phyloP scores from a whole-genome alignment of 768 basidiomycete genomes.

The Collybiopsis luxurians region DNA sequence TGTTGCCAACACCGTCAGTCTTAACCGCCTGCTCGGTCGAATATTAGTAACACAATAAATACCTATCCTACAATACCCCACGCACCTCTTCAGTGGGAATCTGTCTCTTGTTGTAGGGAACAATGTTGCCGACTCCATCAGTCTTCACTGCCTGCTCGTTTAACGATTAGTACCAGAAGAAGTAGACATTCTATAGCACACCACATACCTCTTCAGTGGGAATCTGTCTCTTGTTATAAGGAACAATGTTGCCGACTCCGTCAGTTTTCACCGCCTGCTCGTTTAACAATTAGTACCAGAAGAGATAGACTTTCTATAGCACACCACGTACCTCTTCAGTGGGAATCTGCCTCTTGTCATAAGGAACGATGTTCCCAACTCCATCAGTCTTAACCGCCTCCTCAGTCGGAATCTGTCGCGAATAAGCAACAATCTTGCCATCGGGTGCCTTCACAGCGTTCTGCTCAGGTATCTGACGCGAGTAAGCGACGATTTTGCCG shows the following conservation, averaged over 20 bases:
- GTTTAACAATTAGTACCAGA: background rate
- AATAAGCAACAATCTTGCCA: slow-evolving; percentile 16
- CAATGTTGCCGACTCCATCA: slow-evolving; percentile 6
- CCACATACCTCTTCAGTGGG: background rate
- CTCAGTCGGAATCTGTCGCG: background rate
- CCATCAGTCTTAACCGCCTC: too few species aligned
- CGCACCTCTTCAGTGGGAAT: background rate
- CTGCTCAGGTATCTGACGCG: background rate
- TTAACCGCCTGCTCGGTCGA: slow-evolving; percentile 15
- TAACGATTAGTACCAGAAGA: background rate
- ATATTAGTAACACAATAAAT: background rate
- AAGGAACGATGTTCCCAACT: slow-evolving; percentile 18
- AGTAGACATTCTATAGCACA: background rate
- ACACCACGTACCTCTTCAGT: background rate
- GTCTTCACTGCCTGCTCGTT: slow-evolving; percentile 2
- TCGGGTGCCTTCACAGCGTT: slow-evolving; percentile 18
- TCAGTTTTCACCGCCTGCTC: slow-evolving; percentile 22
- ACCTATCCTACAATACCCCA: background rate
- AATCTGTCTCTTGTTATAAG: slow-evolving; percentile 15
- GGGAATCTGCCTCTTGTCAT: slow-evolving; percentile 11
- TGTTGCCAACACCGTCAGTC: slow-evolving; percentile 24
- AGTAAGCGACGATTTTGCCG: slow-evolving; percentile 26
- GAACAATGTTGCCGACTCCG: slow-evolving; percentile 24
- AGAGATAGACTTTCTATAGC: background rate
- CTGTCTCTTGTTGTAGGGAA: background rate